Base-by-base conservation (phyloP, 495 filamentous ascomycete species). In the Xanthoparmelia taractica region DNA sequence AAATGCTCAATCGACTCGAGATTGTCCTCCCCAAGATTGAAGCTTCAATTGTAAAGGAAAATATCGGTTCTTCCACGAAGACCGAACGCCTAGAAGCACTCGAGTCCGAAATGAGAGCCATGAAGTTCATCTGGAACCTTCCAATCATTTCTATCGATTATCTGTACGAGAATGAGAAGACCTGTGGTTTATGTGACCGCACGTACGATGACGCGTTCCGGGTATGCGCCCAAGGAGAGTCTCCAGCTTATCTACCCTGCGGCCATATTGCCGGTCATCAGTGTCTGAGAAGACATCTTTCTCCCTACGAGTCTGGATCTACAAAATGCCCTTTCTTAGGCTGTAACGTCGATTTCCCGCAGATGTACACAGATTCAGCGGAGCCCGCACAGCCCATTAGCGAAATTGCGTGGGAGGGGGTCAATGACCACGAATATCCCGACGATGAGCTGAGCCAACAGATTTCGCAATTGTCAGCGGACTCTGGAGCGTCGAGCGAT, bases 1-100 rank as follows among this genome's bases (percentile, higher is more conserved):
- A 58, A 25, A 58, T 58, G 4, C 37, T 58, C 20, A 58, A 58
- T 12, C 33, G 55, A 31, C 55, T 58, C 20, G 55, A 36, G 37
- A 1, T 15, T 3, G 4, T 8, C 13, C 4, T 58, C 13, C 55
- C 55, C 10, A 18, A 23, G 34, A 58, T 58, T 3, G 55, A 58
- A 58, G 25, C 33, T 36, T 36, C 33, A 23, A 5, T 23, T 18
- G 25, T 18, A 2, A 8, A 52, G 1, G 5, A 31, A 37, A 38
- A 8, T 15, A 37, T 36, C 0, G 55, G 10, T 4, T 4, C 55
- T 13, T 25, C 55, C 3, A 23, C 13, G 33, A 38, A 38, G 55
- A 8, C 31, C 33, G 10, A 4, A 1, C 7, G 0, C 18, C 18
- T 58, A 2, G 48, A 52, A 25, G 5, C 13, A 7, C 48, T 52